These are phyloP conservation scores for Magnaporthiopsis rhizophila DNA, from an alignment of 2,329 filamentous ascomycete species.

Conservation along the genomic window DNA sequence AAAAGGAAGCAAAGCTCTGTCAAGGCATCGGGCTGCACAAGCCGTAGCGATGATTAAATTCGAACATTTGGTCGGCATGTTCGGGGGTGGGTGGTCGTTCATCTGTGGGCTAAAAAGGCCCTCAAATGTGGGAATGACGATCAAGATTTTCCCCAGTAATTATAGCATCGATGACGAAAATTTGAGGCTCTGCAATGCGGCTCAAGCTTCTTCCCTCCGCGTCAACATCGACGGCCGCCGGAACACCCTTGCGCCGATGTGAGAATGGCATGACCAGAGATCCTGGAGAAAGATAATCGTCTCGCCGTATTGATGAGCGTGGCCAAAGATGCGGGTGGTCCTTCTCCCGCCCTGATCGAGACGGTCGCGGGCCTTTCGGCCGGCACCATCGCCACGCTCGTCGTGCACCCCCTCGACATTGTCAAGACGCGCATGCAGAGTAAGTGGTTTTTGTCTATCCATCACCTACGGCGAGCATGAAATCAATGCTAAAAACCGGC, in stretches of 20 bases:
- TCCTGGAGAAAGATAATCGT: neutral
- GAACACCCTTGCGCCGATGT: neutral
- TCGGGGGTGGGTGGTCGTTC: neutral
- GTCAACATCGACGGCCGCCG: neutral
- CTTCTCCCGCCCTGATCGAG: constrained; percentile 76
- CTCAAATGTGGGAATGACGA: neutral
- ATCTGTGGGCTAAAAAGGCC: no score
- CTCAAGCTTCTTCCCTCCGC: neutral
- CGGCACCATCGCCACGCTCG: constrained; percentile 76
- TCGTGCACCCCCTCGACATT: constrained; percentile 87
- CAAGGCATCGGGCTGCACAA: neutral
- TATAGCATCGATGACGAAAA: neutral
- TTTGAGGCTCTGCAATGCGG: neutral
- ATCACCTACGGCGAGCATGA: no score
- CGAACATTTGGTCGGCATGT: neutral
- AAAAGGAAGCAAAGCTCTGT: neutral
- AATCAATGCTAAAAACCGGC: neutral
- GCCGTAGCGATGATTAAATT: neutral
- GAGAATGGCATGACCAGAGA: neutral
- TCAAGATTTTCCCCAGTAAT: neutral
- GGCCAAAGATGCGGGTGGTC: constrained; percentile 41
- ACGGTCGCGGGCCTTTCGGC: constrained; percentile 84
- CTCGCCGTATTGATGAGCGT: constrained; percentile 34
- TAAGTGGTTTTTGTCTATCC: constrained; percentile 27
- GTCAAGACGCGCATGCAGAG: constrained; percentile 94